These are phyloP conservation scores for Pestalotiopsis sp. DNA, from an alignment of 2,329 filamentous ascomycete species.

Conservation along the genomic window DNA sequence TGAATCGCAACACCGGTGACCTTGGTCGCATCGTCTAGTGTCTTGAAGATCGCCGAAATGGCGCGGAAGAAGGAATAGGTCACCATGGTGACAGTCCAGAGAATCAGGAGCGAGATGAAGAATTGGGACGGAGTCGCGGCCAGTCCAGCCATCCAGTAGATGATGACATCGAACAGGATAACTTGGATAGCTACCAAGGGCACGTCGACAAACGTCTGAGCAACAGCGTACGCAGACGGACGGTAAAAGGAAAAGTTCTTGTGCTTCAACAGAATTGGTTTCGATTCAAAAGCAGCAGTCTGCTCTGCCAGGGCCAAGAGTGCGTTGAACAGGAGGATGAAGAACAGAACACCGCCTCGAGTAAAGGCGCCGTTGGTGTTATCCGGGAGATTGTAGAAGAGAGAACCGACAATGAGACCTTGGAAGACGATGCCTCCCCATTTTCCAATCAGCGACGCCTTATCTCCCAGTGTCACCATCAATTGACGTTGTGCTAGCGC, in stretches of 20 bases:
- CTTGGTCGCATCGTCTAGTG: slow-evolving; percentile 46
- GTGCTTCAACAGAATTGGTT: slow-evolving; percentile 69
- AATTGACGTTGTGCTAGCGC: slow-evolving; percentile 41
- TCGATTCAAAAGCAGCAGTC: slow-evolving; percentile 60
- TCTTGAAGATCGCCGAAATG: slow-evolving; percentile 49
- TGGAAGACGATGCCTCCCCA: slow-evolving; percentile 30
- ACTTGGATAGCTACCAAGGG: slow-evolving; percentile 62
- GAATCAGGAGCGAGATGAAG: slow-evolving; percentile 60
- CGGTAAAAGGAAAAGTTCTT: slow-evolving; percentile 71
- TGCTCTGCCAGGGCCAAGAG: slow-evolving; percentile 62
- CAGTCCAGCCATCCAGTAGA: slow-evolving; percentile 64
- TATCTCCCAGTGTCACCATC: slow-evolving; percentile 31
- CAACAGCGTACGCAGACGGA: slow-evolving; percentile 56
- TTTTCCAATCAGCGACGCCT: slow-evolving; percentile 29
- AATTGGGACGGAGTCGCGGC: slow-evolving; percentile 61
- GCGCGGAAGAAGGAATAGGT: slow-evolving; percentile 58
- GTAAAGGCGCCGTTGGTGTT: slow-evolving; percentile 55
- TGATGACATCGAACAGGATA: slow-evolving; percentile 59
- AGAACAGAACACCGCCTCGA: slow-evolving; percentile 62
- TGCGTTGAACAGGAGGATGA: slow-evolving; percentile 63
- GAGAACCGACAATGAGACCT: slow-evolving; percentile 29
- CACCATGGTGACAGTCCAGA: slow-evolving; percentile 55
- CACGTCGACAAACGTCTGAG: slow-evolving; percentile 42
- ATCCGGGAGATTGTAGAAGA: slow-evolving; percentile 28
- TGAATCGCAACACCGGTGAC: slow-evolving; percentile 28